Evolutionary conservation across 139 green algal genomes (phyloP).

Genomic region (Picochlorum sp.): DNA sequence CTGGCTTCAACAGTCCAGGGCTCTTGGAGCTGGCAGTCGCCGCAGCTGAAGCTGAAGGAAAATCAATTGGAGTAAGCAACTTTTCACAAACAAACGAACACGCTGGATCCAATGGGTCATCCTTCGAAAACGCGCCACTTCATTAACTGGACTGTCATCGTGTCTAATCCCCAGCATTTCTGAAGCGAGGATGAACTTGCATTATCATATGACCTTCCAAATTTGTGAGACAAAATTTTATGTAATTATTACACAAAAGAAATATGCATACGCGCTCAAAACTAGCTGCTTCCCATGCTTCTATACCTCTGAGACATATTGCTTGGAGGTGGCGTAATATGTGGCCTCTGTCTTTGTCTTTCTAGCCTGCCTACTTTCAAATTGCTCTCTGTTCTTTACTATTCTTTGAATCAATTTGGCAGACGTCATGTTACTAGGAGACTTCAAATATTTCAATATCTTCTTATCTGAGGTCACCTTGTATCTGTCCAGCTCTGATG

Average conservation of each 20-base stretch:
- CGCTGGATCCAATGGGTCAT: background rate
- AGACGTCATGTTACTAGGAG: constrained; percentile 65
- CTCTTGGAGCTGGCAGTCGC: constrained; percentile 23
- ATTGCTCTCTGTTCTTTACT: constrained; percentile 74
- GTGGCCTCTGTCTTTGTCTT: constrained; percentile 41
- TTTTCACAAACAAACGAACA: background rate
- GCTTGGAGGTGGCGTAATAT: constrained; percentile 41
- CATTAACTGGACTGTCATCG: too few species aligned
- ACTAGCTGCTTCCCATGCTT: background rate
- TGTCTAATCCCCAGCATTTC: too few species aligned
- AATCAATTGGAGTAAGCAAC: background rate
- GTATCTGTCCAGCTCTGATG: constrained; percentile 27
- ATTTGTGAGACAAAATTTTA: too few species aligned
- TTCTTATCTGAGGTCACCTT: constrained; percentile 17
- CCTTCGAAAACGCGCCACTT: too few species aligned
- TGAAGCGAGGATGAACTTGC: too few species aligned
- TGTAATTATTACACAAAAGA: background rate
- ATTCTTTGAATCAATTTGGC: constrained; percentile 87
- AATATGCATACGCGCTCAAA: background rate
- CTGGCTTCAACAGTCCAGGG: constrained; percentile 11
- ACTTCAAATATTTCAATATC: constrained; percentile 53
- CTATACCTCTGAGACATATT: constrained; percentile 33
- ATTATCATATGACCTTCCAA: too few species aligned
- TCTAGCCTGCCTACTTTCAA: constrained; percentile 61
- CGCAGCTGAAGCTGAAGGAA: constrained; percentile 4